Evolutionary conservation across 2,329 filamentous ascomycete species (phyloP).

Genomic region (Leptographium flavum): DNA sequence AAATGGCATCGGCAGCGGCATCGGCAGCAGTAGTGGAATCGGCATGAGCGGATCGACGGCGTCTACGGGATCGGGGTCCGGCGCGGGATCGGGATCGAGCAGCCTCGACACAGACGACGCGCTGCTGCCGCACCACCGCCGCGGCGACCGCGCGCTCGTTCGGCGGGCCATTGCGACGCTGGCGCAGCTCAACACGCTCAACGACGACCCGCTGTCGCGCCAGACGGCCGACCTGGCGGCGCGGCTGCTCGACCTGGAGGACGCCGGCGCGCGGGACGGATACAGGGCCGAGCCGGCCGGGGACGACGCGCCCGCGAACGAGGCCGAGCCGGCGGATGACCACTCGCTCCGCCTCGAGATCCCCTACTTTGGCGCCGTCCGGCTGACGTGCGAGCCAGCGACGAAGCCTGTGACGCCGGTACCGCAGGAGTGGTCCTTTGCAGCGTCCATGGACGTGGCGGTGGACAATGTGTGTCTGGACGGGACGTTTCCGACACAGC

Average conservation of each 20-base stretch:
- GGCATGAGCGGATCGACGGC: too few species aligned
- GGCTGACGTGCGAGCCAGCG: slow-evolving; percentile 1
- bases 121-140: slow-evolving; percentile 24
- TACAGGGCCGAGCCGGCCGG: neutral
- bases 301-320: neutral
- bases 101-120: slow-evolving; percentile 8
- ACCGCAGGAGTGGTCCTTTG: neutral
- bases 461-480: neutral
- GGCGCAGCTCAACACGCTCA: slow-evolving; percentile 12
- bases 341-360: slow-evolving; percentile 2
- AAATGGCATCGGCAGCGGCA: too few species aligned
- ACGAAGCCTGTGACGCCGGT: too few species aligned
- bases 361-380: slow-evolving; percentile 5
- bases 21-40: too few species aligned
- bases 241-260: slow-evolving; percentile 24
- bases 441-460: neutral
- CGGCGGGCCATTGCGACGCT: slow-evolving; percentile 21
- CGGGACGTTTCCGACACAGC: too few species aligned
- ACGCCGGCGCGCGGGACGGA: neutral
- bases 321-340: neutral
- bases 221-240: slow-evolving; percentile 19
- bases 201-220: slow-evolving; percentile 15
- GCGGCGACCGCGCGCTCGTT: slow-evolving; percentile 25
- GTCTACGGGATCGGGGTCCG: too few species aligned
- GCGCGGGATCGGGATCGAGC: neutral